A percentile compares a stretch with the other conserved stretches of the same genome.
Evolutionary conservation across 2,329 filamentous ascomycete species (phyloP).

Genomic region (Fusarium mexicanum): DNA sequence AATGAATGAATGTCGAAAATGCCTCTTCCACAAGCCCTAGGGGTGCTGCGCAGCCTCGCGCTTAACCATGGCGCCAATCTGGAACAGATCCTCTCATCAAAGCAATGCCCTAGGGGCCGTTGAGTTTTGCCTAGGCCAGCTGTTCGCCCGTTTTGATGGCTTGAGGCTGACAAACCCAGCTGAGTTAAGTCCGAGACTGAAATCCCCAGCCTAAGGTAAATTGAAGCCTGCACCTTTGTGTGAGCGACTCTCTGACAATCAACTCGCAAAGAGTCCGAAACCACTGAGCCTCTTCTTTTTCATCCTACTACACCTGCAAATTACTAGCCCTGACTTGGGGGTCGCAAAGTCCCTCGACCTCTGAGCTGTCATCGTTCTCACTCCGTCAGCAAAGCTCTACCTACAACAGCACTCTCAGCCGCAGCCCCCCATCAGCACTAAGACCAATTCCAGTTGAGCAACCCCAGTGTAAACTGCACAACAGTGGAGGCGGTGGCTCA

Average conservation of each 20-base stretch:
- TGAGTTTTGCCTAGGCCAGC: slow-evolving; percentile 9
- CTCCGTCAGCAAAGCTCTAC: slow-evolving; percentile 32
- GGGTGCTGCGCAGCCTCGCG: slow-evolving; percentile 31
- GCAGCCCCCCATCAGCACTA: slow-evolving; percentile 43
- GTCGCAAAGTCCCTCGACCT: slow-evolving; percentile 21
- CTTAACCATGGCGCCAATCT: slow-evolving; percentile 32
- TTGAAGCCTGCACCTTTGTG: neutral
- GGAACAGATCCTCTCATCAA: neutral
- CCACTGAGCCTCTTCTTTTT: neutral
- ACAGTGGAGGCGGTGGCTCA: slow-evolving; percentile 40
- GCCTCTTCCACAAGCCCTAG: slow-evolving; percentile 11
- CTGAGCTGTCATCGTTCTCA: slow-evolving; percentile 17
- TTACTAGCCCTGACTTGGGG: neutral
- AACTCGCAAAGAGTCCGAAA: neutral
- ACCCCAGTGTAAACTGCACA: slow-evolving; percentile 26
- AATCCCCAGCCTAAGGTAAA: neutral
- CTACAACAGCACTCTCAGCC: slow-evolving; percentile 33
- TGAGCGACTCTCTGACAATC: neutral
- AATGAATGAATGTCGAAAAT: slow-evolving; percentile 9
- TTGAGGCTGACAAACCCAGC: slow-evolving; percentile 13
- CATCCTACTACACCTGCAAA: neutral
- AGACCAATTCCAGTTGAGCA: slow-evolving; percentile 33
- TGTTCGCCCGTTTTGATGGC: neutral
- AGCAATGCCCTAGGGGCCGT: slow-evolving; percentile 2
- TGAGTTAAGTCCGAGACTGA: neutral